These are phyloP conservation scores for Hypoxylon sp. DNA, from an alignment of 2,329 filamentous ascomycete species.

Conservation along the genomic window DNA sequence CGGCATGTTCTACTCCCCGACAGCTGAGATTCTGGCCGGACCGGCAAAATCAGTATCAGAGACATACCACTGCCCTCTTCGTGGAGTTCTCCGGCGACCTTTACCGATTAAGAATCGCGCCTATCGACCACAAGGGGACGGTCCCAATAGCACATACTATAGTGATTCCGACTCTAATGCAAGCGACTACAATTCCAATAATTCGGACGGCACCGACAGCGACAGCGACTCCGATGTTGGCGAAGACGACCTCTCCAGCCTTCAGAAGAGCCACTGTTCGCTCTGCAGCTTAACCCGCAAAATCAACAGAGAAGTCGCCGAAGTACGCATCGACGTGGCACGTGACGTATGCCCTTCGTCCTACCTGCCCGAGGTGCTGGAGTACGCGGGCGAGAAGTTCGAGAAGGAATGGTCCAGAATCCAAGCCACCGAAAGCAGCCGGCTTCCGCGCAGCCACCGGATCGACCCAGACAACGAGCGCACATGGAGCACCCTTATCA, in stretches of 20 bases:
- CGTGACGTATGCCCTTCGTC: neutral
- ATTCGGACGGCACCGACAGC: neutral
- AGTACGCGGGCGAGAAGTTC: neutral
- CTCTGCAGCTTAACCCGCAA: neutral
- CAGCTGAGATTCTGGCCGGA: neutral
- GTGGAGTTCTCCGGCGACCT: constrained; percentile 1
- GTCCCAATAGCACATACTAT: neutral
- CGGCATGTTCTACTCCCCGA: constrained; percentile 6
- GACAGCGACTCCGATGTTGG: neutral
- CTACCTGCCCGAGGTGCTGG: neutral
- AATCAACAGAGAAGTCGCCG: neutral
- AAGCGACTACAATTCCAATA: neutral
- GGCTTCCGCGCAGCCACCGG: neutral
- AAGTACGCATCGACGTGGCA: neutral
- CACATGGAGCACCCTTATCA: neutral
- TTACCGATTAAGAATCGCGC: neutral
- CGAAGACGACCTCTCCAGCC: neutral
- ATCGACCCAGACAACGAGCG: neutral
- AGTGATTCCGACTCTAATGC: neutral
- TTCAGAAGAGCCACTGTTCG: neutral
- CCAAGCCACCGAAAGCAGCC: neutral
- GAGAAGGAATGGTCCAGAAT: neutral
- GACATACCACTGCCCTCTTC: neutral
- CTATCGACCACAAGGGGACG: neutral
- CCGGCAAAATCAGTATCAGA: neutral